Evolutionary conservation across 1,284 basidiomycete species (phyloP), one percentile per base, ranked within the genome.

Genomic region (Heterobasidion occidentale): DNA sequence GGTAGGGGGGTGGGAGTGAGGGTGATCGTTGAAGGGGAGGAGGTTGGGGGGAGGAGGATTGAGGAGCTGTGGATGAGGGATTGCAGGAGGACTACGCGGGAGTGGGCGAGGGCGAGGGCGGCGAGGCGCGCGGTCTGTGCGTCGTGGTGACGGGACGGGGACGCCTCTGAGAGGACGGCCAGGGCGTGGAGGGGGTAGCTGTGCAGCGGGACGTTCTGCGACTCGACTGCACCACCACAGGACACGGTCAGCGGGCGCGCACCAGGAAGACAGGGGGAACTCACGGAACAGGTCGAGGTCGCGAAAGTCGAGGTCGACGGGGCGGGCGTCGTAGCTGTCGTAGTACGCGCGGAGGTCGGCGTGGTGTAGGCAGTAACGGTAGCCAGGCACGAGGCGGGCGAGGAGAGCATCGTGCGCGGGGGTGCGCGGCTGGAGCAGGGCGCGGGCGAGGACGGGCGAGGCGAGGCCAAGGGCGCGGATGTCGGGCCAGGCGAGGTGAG

Each of bases 81-180:
- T 61, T 90, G 88, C 7, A 90, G 70, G 11, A 88, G 71, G 9
- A 90, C n/a, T 20, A 89, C 83, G 61, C 87, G 81, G 12, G 87
- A 86, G 63, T 90, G 86, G 1, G 81, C 78, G 20, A 76, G 77
- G 1, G 82, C 71, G 15, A 87, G 70, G 1, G 72, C 66, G 33
- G 75, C 70, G 34, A 86, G 70, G 45, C 72, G 74, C 11, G 68
- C 56, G 1, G 76, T 74, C 45, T 66, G 64, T 20, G 67, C 64
- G 50, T 74, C 70, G 51, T 74, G 72, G 9, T 74, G 68, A 7
- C 69, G 57, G 15, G 68, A 67, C 34, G 70, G 70, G 42, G 63
- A 61, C 9, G 70, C 62, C 3, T 71, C 69, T 11, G 76, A 77
- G 50, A 86, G 68, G 42, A 73, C 66, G 35, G 75, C 70, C 9